phyloP scores from a whole-genome alignment of 2,329 filamentous ascomycete genomes.

The Albifimbria verrucaria region DNA sequence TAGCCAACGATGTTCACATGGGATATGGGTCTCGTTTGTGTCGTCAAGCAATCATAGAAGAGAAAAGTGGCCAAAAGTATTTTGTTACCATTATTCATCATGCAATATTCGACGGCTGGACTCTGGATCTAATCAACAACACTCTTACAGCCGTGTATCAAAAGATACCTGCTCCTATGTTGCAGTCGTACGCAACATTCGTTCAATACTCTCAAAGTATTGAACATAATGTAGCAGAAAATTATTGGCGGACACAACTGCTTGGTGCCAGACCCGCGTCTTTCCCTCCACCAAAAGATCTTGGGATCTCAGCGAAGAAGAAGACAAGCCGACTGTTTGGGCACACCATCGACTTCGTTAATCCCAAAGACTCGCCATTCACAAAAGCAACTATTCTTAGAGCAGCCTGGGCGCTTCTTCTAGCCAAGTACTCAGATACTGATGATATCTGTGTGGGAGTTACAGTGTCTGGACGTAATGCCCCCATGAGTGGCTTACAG shows the following conservation, averaged over 20 bases:
- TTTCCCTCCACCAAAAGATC: too few species aligned
- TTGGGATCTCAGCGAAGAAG: too few species aligned
- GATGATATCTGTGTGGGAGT: conserved; percentile 22
- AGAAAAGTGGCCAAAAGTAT: neutral
- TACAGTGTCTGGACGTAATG: conserved; percentile 23
- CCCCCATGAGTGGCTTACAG: conserved; percentile 20
- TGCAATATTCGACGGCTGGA: conserved; percentile 50
- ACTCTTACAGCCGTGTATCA: conserved; percentile 7
- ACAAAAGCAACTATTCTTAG: conserved; percentile 16
- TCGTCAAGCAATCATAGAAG: neutral
- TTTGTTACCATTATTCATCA: conserved; percentile 27
- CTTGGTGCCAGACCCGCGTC: conserved; percentile 11
- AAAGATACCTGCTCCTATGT: conserved; percentile 4
- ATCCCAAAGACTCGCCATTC: too few species aligned
- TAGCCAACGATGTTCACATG: neutral
- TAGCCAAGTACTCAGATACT: conserved; percentile 14
- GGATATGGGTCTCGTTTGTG: neutral
- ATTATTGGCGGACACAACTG: conserved; percentile 38
- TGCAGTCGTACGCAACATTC: conserved; percentile 32
- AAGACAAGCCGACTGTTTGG: too few species aligned
- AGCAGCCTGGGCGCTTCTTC: conserved; percentile 21
- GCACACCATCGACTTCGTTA: too few species aligned
- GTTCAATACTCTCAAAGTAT: conserved; percentile 37
- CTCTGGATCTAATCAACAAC: conserved; percentile 32
- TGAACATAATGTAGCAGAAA: conserved; percentile 5